Evolutionary conservation across 1,284 basidiomycete genomes (phyloP).

Genomic region (Rhizoctonia solani): DNA sequence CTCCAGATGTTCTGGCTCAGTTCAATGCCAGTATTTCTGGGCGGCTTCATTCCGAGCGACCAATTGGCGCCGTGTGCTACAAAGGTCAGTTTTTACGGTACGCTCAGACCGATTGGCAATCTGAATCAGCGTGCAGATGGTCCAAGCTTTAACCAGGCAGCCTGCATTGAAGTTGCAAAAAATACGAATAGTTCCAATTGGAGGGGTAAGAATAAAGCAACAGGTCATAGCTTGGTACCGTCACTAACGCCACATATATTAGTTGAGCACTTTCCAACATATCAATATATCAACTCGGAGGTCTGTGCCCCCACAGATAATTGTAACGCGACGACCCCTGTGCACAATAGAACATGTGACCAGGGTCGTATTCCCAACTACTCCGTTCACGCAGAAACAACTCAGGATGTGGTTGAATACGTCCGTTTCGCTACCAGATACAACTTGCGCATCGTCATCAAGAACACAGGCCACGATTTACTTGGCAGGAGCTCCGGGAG

Average conservation of each 20-base stretch:
- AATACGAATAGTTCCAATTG: background rate
- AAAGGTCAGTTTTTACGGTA: background rate
- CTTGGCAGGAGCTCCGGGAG: conserved; percentile 21
- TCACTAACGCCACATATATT: background rate
- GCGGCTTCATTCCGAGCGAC: background rate
- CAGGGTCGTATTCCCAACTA: background rate
- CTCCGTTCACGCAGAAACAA: background rate
- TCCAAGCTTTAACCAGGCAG: background rate
- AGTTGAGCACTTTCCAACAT: background rate
- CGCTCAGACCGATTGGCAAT: background rate
- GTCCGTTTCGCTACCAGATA: background rate
- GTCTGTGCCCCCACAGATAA: background rate
- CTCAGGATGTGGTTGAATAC: background rate
- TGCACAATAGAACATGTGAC: background rate
- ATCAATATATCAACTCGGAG: background rate
- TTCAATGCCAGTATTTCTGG: background rate
- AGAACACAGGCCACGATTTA: background rate
- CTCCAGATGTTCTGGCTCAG: background rate
- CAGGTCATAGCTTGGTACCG: background rate
- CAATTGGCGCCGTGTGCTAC: background rate
- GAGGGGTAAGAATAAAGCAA: background rate
- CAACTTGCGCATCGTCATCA: background rate
- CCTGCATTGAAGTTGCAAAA: background rate
- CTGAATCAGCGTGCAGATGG: background rate
- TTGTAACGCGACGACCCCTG: background rate